Base-by-base conservation (phyloP, 2,329 filamentous ascomycete species). In the Alternaria sp. region DNA sequence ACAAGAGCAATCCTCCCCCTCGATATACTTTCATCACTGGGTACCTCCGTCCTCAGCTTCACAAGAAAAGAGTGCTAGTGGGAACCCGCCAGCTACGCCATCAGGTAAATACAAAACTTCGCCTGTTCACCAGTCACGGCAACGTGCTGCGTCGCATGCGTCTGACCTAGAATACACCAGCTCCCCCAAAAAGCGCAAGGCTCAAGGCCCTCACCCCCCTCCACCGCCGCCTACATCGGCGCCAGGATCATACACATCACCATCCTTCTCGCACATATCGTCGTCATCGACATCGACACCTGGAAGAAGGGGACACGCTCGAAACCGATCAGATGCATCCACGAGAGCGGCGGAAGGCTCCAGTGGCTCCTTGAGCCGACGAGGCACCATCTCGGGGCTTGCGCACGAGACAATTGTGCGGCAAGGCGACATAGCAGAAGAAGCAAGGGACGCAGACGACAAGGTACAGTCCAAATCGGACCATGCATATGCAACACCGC, bases 11-110 rank as follows among this genome's bases (percentile, higher is more conserved):
- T 86, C 88, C 17, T 92, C 91, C 44, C 89, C 91, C 0, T 91
- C 90, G 21, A 91, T 97, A 51, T 96, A 93, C 79, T 97, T 97
- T 78, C 93, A 97, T 76, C 93, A 97, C 77, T 97, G 93, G 93
- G 91, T 95, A 63, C 93, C 93, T 49, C 93, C 93, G 13, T 67
- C 65, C 13, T 68, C 66, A 12, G 87, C 85, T 21, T 87, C 88
- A 66, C 86, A 85, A 67, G 85, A 83, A 57, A 78, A 80, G 59
- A 68, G 86, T 63, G 82, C 85, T 67, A 82, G 84, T 77, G 84
- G 86, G 61, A 88, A 89, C 73, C 89, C 91, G 77, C 90, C 91
- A 64, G 87, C 87, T 73, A 91, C 91, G 66, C 90, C 92, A 74
- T 90, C 91, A 83, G 89, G 90, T 88, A 80, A 83, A 81, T 80